Evolutionary conservation across 352 stramenopile genomes (phyloP), one percentile per base, ranked within the genome.

Genomic region (Phytopythium sindhum): DNA sequence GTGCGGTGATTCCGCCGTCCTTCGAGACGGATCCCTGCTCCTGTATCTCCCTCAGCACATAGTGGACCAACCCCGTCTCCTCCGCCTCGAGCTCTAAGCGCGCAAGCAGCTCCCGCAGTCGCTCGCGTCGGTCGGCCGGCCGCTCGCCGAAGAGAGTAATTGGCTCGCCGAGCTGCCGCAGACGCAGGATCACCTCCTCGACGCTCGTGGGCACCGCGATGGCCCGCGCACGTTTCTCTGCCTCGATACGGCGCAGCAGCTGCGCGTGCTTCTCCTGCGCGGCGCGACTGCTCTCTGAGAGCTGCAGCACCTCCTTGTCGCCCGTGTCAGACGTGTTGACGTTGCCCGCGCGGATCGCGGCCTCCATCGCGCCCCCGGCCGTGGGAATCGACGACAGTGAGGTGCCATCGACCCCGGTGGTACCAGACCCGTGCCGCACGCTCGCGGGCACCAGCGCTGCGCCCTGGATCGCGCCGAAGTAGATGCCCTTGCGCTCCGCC

Each of bases 91-190:
- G 68, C 54, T 93, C 79, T 15, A 93, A 75, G 15, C 81, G 72
- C 21, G 91, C 95, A 47, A 99, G 72, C 57, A 97, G 79, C 65
- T 97, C 81, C 15, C 94, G 87, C 62, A 99, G 73, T 37, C 97
- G 91, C 69, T 98, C 89, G 33, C 97, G 90, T 24, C 98, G 90
- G 73, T 98, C 96, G 2, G 93, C 96, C 12, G 93, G 84, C 41
- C 97, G 88, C 70, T 99, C 97, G 28, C 96, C 96, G 74, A 99
- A 99, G 15, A 99, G 78, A 65, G 94, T 97, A 31, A 98, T 86
- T 21, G 96, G 96, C 37, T 98, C 78, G 6, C 94, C 88, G 44
- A 98, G 71, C 66, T 88, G 74, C 23, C 97, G 93, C 57, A 99
- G 76, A 14, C 86, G 80, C 39, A 80, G 69, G 28, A 97, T 87